These are phyloP conservation scores for Pelargonium myrrhifolium DNA, from an alignment of 441 rosid genomes.

Conservation along the genomic window DNA sequence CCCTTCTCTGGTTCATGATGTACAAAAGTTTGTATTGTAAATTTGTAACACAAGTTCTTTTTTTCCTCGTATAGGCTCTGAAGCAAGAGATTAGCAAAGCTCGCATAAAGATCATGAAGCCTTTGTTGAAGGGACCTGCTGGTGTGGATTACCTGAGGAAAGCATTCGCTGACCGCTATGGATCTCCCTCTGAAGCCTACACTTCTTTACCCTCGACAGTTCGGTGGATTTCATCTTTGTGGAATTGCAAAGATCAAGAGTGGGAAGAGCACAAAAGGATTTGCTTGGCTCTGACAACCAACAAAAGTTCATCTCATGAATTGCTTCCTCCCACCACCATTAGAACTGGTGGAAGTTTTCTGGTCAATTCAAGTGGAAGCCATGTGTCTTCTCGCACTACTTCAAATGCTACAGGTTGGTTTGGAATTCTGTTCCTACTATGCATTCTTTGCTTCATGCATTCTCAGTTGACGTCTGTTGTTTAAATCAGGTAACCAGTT, in stretches of 20 bases:
- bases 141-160: slow-evolving; percentile 69
- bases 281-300: slow-evolving; percentile 38
- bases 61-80: slow-evolving; percentile 36
- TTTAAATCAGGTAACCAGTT: slow-evolving; percentile 32
- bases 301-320: slow-evolving; percentile 33
- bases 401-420: slow-evolving; percentile 37
- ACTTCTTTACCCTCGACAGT: slow-evolving; percentile 46
- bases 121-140: slow-evolving; percentile 73
- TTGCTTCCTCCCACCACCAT: slow-evolving; percentile 45
- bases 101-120: slow-evolving; percentile 65
- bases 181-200: slow-evolving; percentile 43
- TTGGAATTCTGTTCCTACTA: not conserved
- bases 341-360: slow-evolving; percentile 65
- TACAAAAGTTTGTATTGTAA: not conserved
- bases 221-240: slow-evolving; percentile 58
- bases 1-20: not conserved
- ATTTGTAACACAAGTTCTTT: not conserved
- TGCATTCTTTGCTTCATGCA: too few species aligned
- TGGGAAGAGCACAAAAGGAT: slow-evolving; percentile 63
- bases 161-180: slow-evolving; percentile 55
- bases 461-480: not conserved
- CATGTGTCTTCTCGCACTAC: slow-evolving; percentile 20
- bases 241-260: slow-evolving; percentile 44
- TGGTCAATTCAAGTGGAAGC: slow-evolving; percentile 22
- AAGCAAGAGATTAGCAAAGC: slow-evolving; percentile 72